Evolutionary conservation across 257 asterid genomes (phyloP).

Genomic region (Solanum pinnatisectum): DNA sequence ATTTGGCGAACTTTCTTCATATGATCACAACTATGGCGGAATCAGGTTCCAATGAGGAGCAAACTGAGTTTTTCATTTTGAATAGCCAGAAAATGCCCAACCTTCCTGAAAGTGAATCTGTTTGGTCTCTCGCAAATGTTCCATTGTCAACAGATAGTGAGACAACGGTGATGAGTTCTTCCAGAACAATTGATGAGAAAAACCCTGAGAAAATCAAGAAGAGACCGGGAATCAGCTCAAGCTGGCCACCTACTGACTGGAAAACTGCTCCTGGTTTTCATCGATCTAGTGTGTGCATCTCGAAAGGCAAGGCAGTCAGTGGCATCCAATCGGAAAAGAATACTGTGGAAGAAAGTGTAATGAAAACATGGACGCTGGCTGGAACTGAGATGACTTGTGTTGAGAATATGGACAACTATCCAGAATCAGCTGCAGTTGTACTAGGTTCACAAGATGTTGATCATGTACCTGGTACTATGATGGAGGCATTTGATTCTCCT

Average conservation of each 20-base stretch:
- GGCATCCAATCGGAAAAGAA: not conserved
- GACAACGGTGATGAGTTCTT: not conserved
- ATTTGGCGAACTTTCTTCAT: constrained; percentile 87
- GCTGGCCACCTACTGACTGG: constrained; percentile 81
- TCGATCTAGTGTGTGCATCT: not conserved
- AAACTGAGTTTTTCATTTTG: constrained; percentile 61
- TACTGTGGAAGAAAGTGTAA: constrained; percentile 6
- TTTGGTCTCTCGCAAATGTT: constrained; percentile 50
- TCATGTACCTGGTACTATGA: constrained; percentile 1
- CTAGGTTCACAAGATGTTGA: constrained; percentile 15
- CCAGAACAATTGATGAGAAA: constrained; percentile 19
- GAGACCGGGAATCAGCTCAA: constrained; percentile 25
- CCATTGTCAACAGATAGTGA: constrained; percentile 22
- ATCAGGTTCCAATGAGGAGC: constrained; percentile 82
- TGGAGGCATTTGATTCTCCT: constrained; percentile 13
- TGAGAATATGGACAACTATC: constrained; percentile 15
- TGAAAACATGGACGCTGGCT: not conserved
- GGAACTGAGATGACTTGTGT: constrained; percentile 19
- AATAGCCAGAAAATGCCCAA: constrained; percentile 78
- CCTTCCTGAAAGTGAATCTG: constrained; percentile 52
- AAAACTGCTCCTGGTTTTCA: constrained; percentile 57
- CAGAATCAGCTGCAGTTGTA: constrained; percentile 3
- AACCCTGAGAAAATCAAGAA: constrained; percentile 14
- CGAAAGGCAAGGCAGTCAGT: not conserved
- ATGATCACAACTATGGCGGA: constrained; percentile 72